These are phyloP conservation scores for Aspergillus cejpii DNA, from an alignment of 2,329 filamentous ascomycete species.

Conservation along the genomic window DNA sequence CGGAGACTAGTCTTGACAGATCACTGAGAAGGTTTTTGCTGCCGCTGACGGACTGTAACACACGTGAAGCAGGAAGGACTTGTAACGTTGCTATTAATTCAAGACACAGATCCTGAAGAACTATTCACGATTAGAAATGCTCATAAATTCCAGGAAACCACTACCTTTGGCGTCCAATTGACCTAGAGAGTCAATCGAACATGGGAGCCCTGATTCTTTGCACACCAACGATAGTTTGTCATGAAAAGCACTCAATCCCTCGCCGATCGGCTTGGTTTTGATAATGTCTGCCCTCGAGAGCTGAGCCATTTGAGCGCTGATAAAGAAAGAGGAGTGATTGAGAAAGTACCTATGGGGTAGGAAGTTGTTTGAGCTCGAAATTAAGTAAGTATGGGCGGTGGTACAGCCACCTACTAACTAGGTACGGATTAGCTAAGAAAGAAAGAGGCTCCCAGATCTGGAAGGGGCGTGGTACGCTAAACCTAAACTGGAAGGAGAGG, in stretches of 20 bases:
- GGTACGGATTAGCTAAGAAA: too few relatives aligned
- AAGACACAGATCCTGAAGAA: conserved; percentile 1
- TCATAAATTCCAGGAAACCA: not conserved
- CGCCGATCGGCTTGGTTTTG: not conserved
- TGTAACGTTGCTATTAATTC: conserved; percentile 1
- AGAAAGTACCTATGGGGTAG: too few relatives aligned
- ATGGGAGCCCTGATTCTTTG: not conserved
- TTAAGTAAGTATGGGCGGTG: too few relatives aligned
- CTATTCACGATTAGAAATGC: not conserved
- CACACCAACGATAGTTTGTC: not conserved
- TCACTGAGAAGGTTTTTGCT: conserved; percentile 13
- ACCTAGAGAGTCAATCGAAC: not conserved
- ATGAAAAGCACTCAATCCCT: not conserved
- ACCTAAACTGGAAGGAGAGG: too few relatives aligned
- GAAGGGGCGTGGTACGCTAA: too few relatives aligned
- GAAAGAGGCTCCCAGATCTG: too few relatives aligned
- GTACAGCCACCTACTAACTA: too few relatives aligned
- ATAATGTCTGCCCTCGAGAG: not conserved
- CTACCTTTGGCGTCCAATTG: not conserved
- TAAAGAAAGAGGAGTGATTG: too few relatives aligned
- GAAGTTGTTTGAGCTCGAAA: too few relatives aligned
- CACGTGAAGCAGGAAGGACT: conserved; percentile 12
- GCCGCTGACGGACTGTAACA: conserved; percentile 8
- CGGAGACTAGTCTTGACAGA: conserved; percentile 12
- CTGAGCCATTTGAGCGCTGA: too few relatives aligned